phyloP scores from a whole-genome alignment of 768 basidiomycete genomes.

The Serendipita vermifera region DNA sequence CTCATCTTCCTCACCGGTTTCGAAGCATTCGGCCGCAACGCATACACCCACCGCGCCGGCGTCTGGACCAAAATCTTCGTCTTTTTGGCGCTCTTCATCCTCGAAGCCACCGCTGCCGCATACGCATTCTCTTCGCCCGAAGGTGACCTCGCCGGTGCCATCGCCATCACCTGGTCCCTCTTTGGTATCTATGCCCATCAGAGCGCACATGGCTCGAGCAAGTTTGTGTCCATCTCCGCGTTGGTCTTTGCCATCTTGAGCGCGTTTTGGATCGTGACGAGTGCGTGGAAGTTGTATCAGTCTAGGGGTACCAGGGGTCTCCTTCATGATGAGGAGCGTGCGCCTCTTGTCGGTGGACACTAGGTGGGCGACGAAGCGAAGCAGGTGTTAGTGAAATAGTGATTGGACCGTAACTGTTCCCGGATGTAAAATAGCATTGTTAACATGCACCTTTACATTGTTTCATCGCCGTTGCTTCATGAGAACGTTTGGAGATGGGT shows the following conservation, averaged over 20 bases:
- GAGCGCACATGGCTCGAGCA: slow-evolving; percentile 6
- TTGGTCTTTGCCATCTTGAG: slow-evolving; percentile 60
- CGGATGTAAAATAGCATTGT: too few relatives aligned
- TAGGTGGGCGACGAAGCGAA: slow-evolving; percentile 1
- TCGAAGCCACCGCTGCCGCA: slow-evolving; percentile 81
- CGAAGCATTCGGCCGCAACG: slow-evolving; percentile 79
- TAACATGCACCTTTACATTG: too few relatives aligned
- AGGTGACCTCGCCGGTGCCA: slow-evolving; percentile 84
- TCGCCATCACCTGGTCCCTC: slow-evolving; percentile 87
- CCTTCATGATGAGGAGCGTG: slow-evolving; percentile 77
- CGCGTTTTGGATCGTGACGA: slow-evolving; percentile 74
- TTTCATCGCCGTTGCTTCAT: too few relatives aligned
- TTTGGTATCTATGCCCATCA: slow-evolving; percentile 71
- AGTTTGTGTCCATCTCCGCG: background rate
- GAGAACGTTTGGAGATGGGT: too few relatives aligned
- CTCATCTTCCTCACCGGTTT: slow-evolving; percentile 71
- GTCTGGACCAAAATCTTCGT: slow-evolving; percentile 92
- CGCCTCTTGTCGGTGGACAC: slow-evolving; percentile 50
- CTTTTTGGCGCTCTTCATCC: slow-evolving; percentile 89
- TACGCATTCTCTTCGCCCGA: slow-evolving; percentile 86
- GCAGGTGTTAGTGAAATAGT: background rate
- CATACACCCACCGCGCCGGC: slow-evolving; percentile 48
- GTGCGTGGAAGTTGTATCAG: slow-evolving; percentile 39
- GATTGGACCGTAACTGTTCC: too few relatives aligned
- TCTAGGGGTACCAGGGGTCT: slow-evolving; percentile 30